phyloP scores from a whole-genome alignment of 106 monocot species.

The Posidonia australis region DNA sequence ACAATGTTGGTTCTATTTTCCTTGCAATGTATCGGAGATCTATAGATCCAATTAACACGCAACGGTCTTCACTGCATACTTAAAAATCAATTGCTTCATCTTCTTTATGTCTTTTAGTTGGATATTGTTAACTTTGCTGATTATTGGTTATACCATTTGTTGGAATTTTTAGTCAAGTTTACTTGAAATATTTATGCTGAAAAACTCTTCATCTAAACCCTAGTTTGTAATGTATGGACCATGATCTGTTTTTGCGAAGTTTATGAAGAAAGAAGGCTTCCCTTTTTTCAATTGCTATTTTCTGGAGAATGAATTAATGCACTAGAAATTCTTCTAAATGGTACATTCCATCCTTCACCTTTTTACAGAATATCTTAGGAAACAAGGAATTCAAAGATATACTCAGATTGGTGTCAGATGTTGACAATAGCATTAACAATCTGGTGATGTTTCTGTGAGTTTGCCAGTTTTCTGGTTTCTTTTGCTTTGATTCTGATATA shows the following conservation, averaged over 20 bases:
- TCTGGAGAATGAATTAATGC: no score
- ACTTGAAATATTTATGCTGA: not conserved
- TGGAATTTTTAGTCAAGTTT: not conserved
- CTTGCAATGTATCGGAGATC: no score
- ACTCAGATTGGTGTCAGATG: constrained; percentile 34
- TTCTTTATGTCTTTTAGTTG: not conserved
- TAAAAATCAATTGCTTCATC: no score
- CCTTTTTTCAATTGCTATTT: no score
- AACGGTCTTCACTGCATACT: no score
- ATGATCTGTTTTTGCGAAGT: no score
- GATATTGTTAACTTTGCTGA: not conserved
- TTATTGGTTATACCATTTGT: not conserved
- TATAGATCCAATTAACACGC: no score
- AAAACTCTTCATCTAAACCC: no score
- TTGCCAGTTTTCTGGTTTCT: not conserved
- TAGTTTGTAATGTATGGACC: no score
- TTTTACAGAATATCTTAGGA: constrained; percentile 49
- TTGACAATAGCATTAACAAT: constrained; percentile 43
- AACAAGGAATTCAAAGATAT: constrained; percentile 71
- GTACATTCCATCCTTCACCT: constrained; percentile 14
- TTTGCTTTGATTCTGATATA: not conserved
- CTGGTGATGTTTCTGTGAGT: constrained; percentile 79
- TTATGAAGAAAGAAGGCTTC: no score
- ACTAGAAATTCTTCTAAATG: no score
- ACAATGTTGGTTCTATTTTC: no score